Base-by-base conservation (phyloP, 2,329 filamentous ascomycete species). In the Colletotrichum ledebouriae region DNA sequence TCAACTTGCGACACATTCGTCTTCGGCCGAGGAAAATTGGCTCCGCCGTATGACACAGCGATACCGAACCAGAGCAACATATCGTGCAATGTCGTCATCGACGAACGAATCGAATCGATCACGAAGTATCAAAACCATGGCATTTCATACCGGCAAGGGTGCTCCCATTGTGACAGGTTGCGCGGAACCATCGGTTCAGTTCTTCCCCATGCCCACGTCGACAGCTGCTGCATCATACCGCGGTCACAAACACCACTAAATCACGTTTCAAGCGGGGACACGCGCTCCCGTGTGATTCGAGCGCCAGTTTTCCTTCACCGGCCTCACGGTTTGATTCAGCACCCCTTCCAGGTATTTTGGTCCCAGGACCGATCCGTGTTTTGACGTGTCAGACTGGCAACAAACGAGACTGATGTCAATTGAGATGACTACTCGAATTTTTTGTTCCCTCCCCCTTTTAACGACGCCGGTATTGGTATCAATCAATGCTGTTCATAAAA, bases 401-500 rank as follows among this genome's bases (percentile, higher is more conserved):
- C 15, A 12, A 15, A 39, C 9, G 11, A 39, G 37, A 39, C 37
- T 39, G 3, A 5, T 15, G 20, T 46, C 41, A n/a, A 6, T 42
- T 55, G 4, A 25, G 25, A 33, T 57, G 33, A 62, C 59, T 22
- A 55, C 25, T 25, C 39, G 13, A 15, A 22, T 44, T 62, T 46
- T 67, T 52, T 46, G 22, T 9, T 52, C 33, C 29, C 29, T 50
- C 22, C 52, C 20, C 59, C 25, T 5, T 59, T 58, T 22, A 56
- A 44, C 20, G 55, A 58, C 59, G 64, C 64, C 64, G 37, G 49
- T 63, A 50, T 46, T 67, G 64, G 64, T 67, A 67, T 67, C 64
- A 67, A 67, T 67, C 59, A 67, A 63, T 63, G 52, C 59, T 63
- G 22, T 46, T 49, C 39, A 58, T 20, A 39, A 59, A 22, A 50